Percentiles rank a stretch among this genome's conserved stretches.
Evolutionary conservation across 1,284 basidiomycete genomes (phyloP).

Genomic region (Ceratobasidium sp.): DNA sequence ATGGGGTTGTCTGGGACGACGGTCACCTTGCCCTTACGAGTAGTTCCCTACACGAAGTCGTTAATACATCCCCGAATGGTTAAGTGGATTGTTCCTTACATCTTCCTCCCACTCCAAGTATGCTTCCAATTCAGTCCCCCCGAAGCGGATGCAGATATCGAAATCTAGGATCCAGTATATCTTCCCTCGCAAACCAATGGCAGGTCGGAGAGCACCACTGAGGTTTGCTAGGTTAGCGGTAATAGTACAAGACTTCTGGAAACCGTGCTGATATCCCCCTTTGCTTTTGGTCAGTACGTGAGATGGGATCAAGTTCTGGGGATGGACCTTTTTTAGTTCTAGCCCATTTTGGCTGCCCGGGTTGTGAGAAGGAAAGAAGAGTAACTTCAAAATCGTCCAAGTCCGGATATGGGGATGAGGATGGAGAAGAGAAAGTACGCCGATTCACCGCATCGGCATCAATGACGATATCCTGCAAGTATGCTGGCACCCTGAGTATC

Average conservation of each 20-base stretch:
- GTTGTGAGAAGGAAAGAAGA: constrained; percentile 1
- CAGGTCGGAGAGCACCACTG: constrained; percentile 26
- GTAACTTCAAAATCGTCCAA: neutral
- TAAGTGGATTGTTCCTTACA: neutral
- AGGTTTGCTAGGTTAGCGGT: constrained; percentile 29
- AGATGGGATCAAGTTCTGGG: neutral
- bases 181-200: neutral
- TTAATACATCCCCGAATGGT: neutral
- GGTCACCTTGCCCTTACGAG: constrained; percentile 11
- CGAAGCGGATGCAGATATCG: constrained; percentile 39
- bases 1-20: constrained; percentile 9
- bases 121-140: constrained; percentile 42
- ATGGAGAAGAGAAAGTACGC: neutral
- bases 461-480: constrained; percentile 10
- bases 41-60: neutral
- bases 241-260: constrained; percentile 32
- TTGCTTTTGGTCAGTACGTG: neutral
- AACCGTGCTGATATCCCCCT: constrained; percentile 2
- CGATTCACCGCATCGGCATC: constrained; percentile 26
- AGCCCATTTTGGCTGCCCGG: constrained; percentile 24
- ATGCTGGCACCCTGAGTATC: neutral
- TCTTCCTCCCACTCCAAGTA: constrained; percentile 42
- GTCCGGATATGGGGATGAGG: constrained; percentile 1
- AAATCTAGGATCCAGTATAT: constrained; percentile 37
- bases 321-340: constrained; percentile 5